Evolutionary conservation across 306 rosid genomes (phyloP).

Genomic region (Sicyos edulis): DNA sequence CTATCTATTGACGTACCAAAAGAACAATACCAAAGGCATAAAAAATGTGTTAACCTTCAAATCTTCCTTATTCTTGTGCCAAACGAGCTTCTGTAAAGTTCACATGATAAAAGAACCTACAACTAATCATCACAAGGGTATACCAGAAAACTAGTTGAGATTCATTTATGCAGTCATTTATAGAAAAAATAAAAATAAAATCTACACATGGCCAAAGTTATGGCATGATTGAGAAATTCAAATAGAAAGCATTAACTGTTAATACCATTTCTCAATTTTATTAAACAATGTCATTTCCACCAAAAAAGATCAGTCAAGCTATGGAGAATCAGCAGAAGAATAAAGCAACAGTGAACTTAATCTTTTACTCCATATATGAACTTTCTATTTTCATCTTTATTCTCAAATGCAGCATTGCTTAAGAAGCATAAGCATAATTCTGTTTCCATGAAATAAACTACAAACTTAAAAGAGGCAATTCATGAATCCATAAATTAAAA

Average conservation of each 20-base stretch:
- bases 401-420: not conserved
- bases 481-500: not conserved
- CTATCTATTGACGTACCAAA: not conserved
- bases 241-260: not conserved
- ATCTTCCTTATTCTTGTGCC: not conserved
- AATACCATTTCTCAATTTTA: not conserved
- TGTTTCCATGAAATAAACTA: not conserved
- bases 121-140: not conserved
- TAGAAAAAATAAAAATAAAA: not conserved
- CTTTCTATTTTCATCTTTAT: not conserved
- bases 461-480: not conserved
- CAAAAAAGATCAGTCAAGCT: not conserved
- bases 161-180: not conserved
- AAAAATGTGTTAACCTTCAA: not conserved
- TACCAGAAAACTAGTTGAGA: not conserved
- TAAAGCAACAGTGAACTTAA: not conserved
- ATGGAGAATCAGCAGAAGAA: not conserved
- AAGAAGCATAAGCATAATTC: not conserved
- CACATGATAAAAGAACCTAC: conserved; percentile 3
- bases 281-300: not conserved
- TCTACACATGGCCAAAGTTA: not conserved
- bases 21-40: not conserved
- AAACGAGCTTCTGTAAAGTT: conserved; percentile 2
- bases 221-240: conserved; percentile 5
- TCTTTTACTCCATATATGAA: not conserved